phyloP scores from a whole-genome alignment of 2,329 filamentous ascomycete genomes.

The Cyanodermella asteris region DNA sequence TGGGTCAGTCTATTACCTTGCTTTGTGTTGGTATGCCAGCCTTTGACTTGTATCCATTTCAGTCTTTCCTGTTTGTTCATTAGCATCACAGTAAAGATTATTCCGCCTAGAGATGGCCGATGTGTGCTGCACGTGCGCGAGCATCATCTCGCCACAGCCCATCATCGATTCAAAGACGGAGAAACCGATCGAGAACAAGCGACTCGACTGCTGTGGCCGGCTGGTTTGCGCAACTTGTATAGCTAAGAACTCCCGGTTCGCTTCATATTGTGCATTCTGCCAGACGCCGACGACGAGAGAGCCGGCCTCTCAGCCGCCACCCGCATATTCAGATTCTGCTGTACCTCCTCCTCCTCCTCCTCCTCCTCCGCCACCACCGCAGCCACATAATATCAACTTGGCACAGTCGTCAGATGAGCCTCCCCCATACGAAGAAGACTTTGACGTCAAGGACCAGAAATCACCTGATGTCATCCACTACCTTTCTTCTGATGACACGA shows the following conservation, averaged over 20 bases:
- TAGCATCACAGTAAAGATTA: too few relatives aligned
- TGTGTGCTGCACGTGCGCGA: constrained; percentile 51
- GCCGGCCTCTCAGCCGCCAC: constrained; percentile 1
- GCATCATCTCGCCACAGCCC: constrained; percentile 29
- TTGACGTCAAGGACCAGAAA: constrained; percentile 9
- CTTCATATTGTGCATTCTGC: constrained; percentile 34
- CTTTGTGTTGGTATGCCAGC: too few relatives aligned
- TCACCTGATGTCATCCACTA: constrained; percentile 52
- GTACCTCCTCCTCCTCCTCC: constrained; percentile 42
- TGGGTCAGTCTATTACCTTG: too few relatives aligned
- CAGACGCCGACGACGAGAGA: not conserved
- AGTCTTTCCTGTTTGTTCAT: too few relatives aligned
- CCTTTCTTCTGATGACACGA: constrained; percentile 44
- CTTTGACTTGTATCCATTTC: too few relatives aligned
- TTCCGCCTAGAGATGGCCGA: too few relatives aligned
- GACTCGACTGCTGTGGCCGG: constrained; percentile 46
- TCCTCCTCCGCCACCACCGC: constrained; percentile 31
- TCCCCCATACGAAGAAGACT: constrained; percentile 1
- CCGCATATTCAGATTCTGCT: constrained; percentile 43
- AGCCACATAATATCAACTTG: constrained; percentile 10
- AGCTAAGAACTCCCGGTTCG: constrained; percentile 44
- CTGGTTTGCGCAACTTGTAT: constrained; percentile 53
- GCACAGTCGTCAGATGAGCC: constrained; percentile 1
- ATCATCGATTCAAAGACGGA: constrained; percentile 34
- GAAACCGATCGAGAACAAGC: constrained; percentile 38